Base-by-base conservation (phyloP, 371 early-diverging fungal species). In the Umbelopsis sp. region DNA sequence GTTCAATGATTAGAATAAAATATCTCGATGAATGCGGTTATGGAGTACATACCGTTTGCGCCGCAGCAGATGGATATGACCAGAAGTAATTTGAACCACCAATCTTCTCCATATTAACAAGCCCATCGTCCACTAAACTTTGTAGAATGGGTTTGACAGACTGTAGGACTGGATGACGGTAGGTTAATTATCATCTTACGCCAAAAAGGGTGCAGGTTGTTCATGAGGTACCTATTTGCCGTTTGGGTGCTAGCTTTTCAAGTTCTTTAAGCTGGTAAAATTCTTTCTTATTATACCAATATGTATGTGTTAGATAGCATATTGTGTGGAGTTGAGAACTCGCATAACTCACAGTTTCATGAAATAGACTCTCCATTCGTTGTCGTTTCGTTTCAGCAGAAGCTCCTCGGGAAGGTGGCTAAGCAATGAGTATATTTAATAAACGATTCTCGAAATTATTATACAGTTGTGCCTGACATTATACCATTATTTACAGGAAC, bases 61-160 rank as follows among this genome's bases (percentile, higher is more conserved):
- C 77, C 1, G 90, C 87, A 44, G 92, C 82, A 68, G 94, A 92
- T 1, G 94, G 94, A 73, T 95, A 98, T 8, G 92, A 86, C 98
- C 98, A 99, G 74, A 83, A 98, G 72, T 93, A 96, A 70, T 93
- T 97, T 12, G 93, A 91, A 14, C 91, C 89, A 10, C 97, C 99
- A 65, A 97, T 93, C 80, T 96, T 98, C 69, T 99, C 97, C n/a
- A 78, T 76, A n/a, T 80, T 83, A 12, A 96, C 95, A 32, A 95
- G 70, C 25, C 88, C 87, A 80, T 99, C 99, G 75, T 94, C 92
- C n/a, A 98, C 93, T 29, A 98, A 84, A 16, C 87, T 80, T 70
- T 95, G 93, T 0, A 99, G 73, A 2, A 97, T 91, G 53, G 97
- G 98, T 76, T 97, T 97, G 67, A 97, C 92, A 0, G 94, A 86